Evolutionary conservation across 352 stramenopile species (phyloP).

Genomic region (Phytophthora foliorum): DNA sequence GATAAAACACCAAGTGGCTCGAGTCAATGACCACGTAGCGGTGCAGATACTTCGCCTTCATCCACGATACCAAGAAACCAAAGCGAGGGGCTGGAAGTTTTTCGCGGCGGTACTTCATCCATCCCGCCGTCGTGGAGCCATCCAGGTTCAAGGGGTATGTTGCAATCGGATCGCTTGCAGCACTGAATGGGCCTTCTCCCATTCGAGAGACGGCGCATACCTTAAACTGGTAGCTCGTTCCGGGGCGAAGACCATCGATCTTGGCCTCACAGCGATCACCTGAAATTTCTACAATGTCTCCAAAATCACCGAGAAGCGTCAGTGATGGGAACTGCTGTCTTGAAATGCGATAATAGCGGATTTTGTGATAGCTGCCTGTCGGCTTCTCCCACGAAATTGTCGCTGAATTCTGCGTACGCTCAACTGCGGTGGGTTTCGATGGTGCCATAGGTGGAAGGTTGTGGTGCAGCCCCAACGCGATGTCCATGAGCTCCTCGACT

Average conservation of each 20-base stretch:
- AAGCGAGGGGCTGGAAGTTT: slow-evolving; percentile 60
- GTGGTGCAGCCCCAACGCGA: slow-evolving; percentile 85
- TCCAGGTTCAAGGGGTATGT: slow-evolving; percentile 83
- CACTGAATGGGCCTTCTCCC: slow-evolving; percentile 87
- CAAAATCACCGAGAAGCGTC: slow-evolving; percentile 85
- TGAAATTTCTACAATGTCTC: slow-evolving; percentile 81
- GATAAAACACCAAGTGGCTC: slow-evolving; percentile 82
- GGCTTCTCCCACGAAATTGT: slow-evolving; percentile 81
- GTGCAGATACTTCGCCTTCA: slow-evolving; percentile 83
- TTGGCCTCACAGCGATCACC: slow-evolving; percentile 59
- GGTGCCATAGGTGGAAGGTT: slow-evolving; percentile 87
- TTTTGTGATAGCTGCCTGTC: slow-evolving; percentile 73
- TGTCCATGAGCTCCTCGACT: slow-evolving; percentile 91
- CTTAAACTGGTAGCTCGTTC: slow-evolving; percentile 89
- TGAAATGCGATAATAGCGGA: slow-evolving; percentile 86
- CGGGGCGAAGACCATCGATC: slow-evolving; percentile 83
- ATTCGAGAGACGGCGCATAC: slow-evolving; percentile 87
- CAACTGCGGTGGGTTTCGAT: slow-evolving; percentile 57
- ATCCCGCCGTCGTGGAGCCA: slow-evolving; percentile 78
- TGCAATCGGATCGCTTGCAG: slow-evolving; percentile 70
- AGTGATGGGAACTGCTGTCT: slow-evolving; percentile 84
- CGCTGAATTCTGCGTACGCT: slow-evolving; percentile 78
- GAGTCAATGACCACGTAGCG: slow-evolving; percentile 86
- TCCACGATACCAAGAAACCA: slow-evolving; percentile 63
- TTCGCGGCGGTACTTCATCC: slow-evolving; percentile 89